phyloP scores from a whole-genome alignment of 352 stramenopile genomes.

The Phytophthora ohioensis region DNA sequence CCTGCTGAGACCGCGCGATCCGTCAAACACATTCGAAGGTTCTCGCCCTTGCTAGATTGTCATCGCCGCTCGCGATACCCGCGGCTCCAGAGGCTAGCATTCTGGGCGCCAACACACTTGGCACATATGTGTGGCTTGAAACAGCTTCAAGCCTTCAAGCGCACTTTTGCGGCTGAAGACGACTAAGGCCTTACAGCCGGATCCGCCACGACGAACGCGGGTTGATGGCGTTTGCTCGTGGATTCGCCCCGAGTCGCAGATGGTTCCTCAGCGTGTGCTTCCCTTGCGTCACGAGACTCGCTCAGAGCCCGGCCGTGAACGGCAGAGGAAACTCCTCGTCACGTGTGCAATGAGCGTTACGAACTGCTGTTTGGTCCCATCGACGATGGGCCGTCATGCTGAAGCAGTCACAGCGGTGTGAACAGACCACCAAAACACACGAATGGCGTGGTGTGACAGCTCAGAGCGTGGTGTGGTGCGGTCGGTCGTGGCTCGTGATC shows the following conservation, averaged over 20 bases:
- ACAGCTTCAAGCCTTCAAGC: background rate
- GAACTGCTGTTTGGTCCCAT: conserved; percentile 12
- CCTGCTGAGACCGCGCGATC: background rate
- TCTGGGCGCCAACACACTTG: background rate
- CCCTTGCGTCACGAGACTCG: background rate
- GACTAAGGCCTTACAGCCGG: background rate
- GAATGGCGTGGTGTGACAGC: background rate
- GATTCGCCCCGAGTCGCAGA: conserved; percentile 7
- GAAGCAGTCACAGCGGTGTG: conserved; percentile 5
- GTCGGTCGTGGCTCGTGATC: background rate
- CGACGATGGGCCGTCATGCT: background rate
- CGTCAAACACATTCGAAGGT: conserved; percentile 5
- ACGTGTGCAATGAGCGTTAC: conserved; percentile 26
- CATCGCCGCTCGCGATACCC: background rate
- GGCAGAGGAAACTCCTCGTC: conserved; percentile 25
- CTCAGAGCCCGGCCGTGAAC: background rate
- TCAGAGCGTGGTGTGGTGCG: too few relatives aligned
- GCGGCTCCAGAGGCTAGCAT: background rate
- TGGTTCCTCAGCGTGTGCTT: background rate
- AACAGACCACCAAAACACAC: background rate
- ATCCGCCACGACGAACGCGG: background rate
- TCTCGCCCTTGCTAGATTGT: conserved; percentile 3
- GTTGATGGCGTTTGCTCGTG: conserved; percentile 12
- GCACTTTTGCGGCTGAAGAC: background rate
- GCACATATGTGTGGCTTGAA: background rate